Base-by-base conservation (phyloP, 2,329 filamentous ascomycete species). In the Aureobasidium sp. region DNA sequence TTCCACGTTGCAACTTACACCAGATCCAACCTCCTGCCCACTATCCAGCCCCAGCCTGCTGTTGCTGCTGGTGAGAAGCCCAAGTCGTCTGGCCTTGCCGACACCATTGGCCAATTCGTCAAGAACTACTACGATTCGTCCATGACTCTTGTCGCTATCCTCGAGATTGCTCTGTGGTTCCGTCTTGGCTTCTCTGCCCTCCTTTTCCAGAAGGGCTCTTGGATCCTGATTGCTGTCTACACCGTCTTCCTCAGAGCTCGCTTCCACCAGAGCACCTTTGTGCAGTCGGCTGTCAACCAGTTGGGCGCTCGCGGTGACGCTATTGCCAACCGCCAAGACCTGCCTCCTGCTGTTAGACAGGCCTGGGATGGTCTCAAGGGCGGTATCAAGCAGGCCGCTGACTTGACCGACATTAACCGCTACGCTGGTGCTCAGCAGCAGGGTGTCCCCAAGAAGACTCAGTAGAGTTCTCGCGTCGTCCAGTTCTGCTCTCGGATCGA, bases 1-100 rank as follows among this genome's bases (percentile, higher is more conserved):
- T 99, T 99, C 87, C 94, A 99, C 79, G 91, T 97, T 69, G 90
- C 92, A 65, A 97, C 94, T 67, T 99, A 99, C 79, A 90, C 89
- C 67, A 91, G 94, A 75, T 89, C 89, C 75, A 96, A 96, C 80
- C 79, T 99, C 67, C 89, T 99, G 70, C 94, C 94, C 64, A 91
- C 90, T 66, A 73, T 99, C 70, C 82, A 88, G 71, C 90, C 91
- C 17, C 82, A 86, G 49, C 74, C 79, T 66, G 70, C 79, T 39
- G 76, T 83, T 39, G 73, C 84, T 15, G 76, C 83, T 42, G 80
- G 83, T 45, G 77, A 82, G 59, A 82, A 85, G 63, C 88, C 74
- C 76, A 78, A 85, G 78, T 79, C 80, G 37, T 82, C 82, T 65
- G 85, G 86, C 47, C 77, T 91, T 62, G 87, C 89, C 60, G 91